phyloP scores from a whole-genome alignment of 2,329 filamentous ascomycete species.

The Diplodia mutila region DNA sequence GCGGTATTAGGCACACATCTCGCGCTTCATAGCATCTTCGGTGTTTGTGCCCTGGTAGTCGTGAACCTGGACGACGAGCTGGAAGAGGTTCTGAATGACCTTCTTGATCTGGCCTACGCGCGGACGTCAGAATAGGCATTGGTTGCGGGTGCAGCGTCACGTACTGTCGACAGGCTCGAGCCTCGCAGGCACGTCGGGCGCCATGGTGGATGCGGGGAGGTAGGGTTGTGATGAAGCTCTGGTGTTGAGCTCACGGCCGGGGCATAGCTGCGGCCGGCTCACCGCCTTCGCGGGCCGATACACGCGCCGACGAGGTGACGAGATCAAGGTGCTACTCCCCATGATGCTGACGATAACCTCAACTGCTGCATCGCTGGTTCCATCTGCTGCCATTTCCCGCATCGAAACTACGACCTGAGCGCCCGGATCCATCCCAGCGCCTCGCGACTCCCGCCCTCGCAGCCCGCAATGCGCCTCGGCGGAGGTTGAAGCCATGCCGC shows the following conservation, averaged over 20 bases:
- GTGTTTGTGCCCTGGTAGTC: constrained; percentile 63
- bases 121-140: not conserved
- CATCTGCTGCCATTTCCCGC: not conserved
- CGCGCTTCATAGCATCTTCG: constrained; percentile 60
- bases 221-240: constrained; percentile 15
- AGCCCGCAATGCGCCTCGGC: constrained; percentile 24
- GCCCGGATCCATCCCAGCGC: not conserved
- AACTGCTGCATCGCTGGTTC: constrained; percentile 1
- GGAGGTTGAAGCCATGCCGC: constrained; percentile 26
- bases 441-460: not conserved
- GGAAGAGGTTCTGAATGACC: constrained; percentile 65
- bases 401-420: not conserved
- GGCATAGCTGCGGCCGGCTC: constrained; percentile 15
- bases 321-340: not conserved
- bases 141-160: constrained; percentile 20
- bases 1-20: constrained; percentile 52
- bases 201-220: constrained; percentile 10
- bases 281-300: constrained; percentile 22
- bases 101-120: constrained; percentile 58
- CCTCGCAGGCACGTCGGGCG: constrained; percentile 5
- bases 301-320: constrained; percentile 18
- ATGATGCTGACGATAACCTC: constrained; percentile 19
- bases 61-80: constrained; percentile 61
- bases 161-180: constrained; percentile 35
- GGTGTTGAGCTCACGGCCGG: constrained; percentile 21